Evolutionary conservation across 805 yeast species (phyloP).

Genomic region (Zygosaccharomyces lentus): DNA sequence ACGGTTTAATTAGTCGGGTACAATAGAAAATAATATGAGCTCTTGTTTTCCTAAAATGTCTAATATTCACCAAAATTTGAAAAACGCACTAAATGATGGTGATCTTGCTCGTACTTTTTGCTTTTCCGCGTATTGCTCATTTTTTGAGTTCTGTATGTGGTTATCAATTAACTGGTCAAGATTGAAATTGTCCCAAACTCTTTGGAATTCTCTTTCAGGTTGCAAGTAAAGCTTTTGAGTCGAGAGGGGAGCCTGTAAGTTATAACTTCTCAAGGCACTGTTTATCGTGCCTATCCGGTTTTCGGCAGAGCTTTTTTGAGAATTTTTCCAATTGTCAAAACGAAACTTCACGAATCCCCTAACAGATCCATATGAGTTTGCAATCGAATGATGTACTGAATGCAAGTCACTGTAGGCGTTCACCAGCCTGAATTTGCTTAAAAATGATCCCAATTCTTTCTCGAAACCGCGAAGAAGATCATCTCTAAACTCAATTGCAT

Average conservation of each 20-base stretch:
- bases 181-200: slow-evolving; percentile 37
- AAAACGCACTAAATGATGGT: not conserved
- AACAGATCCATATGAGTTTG: slow-evolving; percentile 14
- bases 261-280: slow-evolving; percentile 51
- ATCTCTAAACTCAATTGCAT: slow-evolving; percentile 45
- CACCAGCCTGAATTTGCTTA: slow-evolving; percentile 3
- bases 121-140: not conserved
- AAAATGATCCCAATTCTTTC: slow-evolving; percentile 30
- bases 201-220: slow-evolving; percentile 41
- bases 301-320: slow-evolving; percentile 33
- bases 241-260: slow-evolving; percentile 58
- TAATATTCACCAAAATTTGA: slow-evolving; percentile 10
- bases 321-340: slow-evolving; percentile 38
- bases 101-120: not conserved
- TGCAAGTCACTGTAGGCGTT: slow-evolving; percentile 7
- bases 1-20: not conserved
- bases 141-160: slow-evolving; percentile 3
- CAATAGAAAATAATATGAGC: not conserved
- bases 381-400: slow-evolving; percentile 12
- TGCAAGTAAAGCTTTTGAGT: slow-evolving; percentile 53
- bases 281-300: slow-evolving; percentile 41
- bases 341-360: slow-evolving; percentile 19
- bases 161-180: slow-evolving; percentile 12
- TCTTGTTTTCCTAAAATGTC: too few relatives aligned
- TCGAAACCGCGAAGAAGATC: slow-evolving; percentile 39